Percentiles rank a stretch among this genome's conserved stretches.
phyloP scores from a whole-genome alignment of 2,329 filamentous ascomycete species.

The Arachnomyces sp. region DNA sequence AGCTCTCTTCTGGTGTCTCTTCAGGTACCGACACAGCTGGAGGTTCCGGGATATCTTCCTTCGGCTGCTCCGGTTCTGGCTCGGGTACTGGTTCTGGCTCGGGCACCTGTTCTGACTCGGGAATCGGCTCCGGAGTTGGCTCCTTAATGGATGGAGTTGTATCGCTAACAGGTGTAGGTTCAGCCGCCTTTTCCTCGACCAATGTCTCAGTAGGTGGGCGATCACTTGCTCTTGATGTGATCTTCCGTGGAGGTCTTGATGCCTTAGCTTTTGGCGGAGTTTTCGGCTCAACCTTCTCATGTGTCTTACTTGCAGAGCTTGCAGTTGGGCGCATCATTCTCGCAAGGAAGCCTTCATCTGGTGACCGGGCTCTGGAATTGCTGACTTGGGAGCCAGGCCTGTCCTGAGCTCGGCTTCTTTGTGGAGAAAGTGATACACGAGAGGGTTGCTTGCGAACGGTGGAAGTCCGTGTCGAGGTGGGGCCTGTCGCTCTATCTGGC shows the following conservation, averaged over 20 bases:
- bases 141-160: conserved; percentile 1
- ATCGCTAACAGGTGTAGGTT: neutral
- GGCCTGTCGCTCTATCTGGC: conserved; percentile 13
- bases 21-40: neutral
- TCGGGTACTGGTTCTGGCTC: conserved; percentile 3
- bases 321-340: conserved; percentile 47
- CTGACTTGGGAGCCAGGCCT: conserved; percentile 36
- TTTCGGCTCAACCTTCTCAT: conserved; percentile 39
- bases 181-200: conserved; percentile 9
- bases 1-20: neutral
- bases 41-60: neutral
- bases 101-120: conserved; percentile 1
- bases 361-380: conserved; percentile 25
- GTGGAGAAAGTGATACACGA: conserved; percentile 17
- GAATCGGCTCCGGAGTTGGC: conserved; percentile 2
- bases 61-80: conserved; percentile 1
- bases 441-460: conserved; percentile 21
- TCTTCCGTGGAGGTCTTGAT: neutral
- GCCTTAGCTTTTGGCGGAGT: conserved; percentile 26
- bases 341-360: conserved; percentile 42
- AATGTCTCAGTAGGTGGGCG: no score
- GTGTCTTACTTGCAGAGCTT: conserved; percentile 42
- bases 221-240: conserved; percentile 9
- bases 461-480: conserved; percentile 9
- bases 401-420: conserved; percentile 13